Conservation (phyloP, 169 alveolate species). For the Plasmodium billcollinsi region DNA sequence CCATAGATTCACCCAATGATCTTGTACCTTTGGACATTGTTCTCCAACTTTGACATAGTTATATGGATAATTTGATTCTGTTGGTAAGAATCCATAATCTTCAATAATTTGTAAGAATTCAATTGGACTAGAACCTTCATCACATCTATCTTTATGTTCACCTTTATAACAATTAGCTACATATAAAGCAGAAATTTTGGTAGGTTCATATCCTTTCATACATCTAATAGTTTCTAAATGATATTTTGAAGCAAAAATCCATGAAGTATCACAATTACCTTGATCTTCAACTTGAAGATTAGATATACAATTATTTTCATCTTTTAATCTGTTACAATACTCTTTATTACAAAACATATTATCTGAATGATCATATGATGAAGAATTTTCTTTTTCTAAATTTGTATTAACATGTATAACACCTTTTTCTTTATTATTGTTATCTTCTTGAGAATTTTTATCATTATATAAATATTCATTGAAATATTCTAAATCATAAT, state of each 20-base stretch:
- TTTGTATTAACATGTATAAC: not conserved
- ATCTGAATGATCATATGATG: not conserved
- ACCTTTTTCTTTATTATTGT: not conserved
- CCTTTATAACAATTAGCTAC: not conserved
- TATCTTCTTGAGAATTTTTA: not conserved
- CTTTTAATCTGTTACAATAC: not conserved
- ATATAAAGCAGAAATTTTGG: conserved; percentile 1
- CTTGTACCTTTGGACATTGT: not conserved
- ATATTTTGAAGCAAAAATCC: conserved; percentile 7
- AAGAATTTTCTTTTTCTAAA: not conserved
- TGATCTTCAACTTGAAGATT: conserved; percentile 5
- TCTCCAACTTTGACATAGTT: not conserved
- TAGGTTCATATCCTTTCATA: conserved; percentile 14
- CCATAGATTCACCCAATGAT: not conserved
- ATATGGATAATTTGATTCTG: conserved; percentile 6
- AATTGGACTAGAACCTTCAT: not conserved
- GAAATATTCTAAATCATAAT: not conserved
- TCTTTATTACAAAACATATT: conserved; percentile 3
- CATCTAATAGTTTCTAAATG: conserved; percentile 13
- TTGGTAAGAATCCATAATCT: not conserved
- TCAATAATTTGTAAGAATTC: not conserved
- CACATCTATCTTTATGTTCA: not conserved
- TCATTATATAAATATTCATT: not conserved
- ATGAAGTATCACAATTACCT: conserved; percentile 7
- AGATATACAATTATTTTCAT: not conserved